Percentiles rank a stretch among this genome's conserved stretches.
phyloP scores from a whole-genome alignment of 2,329 filamentous ascomycete species.

The Rhinocladiella mackenziei region DNA sequence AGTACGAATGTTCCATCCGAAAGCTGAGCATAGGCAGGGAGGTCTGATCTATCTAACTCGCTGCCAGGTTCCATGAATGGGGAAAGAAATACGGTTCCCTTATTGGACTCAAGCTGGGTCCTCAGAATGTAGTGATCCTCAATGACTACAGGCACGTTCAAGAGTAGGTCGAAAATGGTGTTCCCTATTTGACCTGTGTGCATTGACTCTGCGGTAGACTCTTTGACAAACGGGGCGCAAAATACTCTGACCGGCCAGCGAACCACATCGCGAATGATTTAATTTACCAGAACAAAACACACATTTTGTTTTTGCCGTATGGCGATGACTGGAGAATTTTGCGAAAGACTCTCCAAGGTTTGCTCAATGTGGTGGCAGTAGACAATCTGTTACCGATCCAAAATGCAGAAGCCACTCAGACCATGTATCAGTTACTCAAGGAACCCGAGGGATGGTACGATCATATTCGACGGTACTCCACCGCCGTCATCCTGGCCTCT shows the following conservation, averaged over 20 bases:
- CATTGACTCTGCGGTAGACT: slow-evolving; percentile 30
- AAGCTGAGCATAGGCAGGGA: too few relatives aligned
- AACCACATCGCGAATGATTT: slow-evolving; percentile 40
- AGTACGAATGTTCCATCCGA: not conserved
- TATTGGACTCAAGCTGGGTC: slow-evolving; percentile 14
- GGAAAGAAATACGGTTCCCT: slow-evolving; percentile 10
- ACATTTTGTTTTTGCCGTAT: slow-evolving; percentile 32
- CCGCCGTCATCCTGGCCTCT: slow-evolving; percentile 35
- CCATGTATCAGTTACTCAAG: slow-evolving; percentile 3
- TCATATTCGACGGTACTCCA: slow-evolving; percentile 9
- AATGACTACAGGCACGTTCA: slow-evolving; percentile 13
- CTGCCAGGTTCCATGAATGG: slow-evolving; percentile 15
- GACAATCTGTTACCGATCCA: slow-evolving; percentile 4
- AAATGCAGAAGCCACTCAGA: slow-evolving; percentile 22
- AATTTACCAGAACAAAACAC: slow-evolving; percentile 2
- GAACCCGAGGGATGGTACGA: slow-evolving; percentile 7
- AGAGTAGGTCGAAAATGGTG: slow-evolving; percentile 4
- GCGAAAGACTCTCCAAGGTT: slow-evolving; percentile 24
- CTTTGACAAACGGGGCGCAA: slow-evolving; percentile 28
- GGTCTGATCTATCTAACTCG: too few relatives aligned
- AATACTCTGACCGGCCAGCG: slow-evolving; percentile 21
- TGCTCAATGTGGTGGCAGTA: slow-evolving; percentile 7
- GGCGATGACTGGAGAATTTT: slow-evolving; percentile 12
- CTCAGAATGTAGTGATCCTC: slow-evolving; percentile 12
- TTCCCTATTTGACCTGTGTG: not conserved